Evolutionary conservation across 495 filamentous ascomycete genomes (phyloP).

Genomic region (Penicillium parvum): DNA sequence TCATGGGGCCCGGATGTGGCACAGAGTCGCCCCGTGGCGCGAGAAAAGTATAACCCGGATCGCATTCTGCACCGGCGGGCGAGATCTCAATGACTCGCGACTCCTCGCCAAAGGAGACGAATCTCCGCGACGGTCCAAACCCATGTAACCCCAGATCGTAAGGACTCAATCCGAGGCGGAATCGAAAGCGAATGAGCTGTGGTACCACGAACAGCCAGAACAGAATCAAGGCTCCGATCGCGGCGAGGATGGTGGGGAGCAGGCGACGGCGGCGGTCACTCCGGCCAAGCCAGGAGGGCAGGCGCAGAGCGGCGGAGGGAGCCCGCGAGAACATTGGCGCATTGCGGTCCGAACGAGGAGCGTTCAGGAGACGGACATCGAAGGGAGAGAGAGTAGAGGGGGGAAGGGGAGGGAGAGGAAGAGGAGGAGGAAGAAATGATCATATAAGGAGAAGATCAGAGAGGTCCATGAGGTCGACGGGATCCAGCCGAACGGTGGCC

Average conservation of each 20-base stretch:
- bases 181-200: slow-evolving; percentile 28
- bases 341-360: slow-evolving; percentile 16
- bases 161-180: slow-evolving; percentile 28
- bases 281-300: slow-evolving; percentile 18
- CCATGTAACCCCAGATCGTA: slow-evolving; percentile 37
- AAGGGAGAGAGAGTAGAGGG: background rate
- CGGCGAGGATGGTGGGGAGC: slow-evolving; percentile 7
- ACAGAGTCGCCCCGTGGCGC: slow-evolving; percentile 43
- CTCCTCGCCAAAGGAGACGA: slow-evolving; percentile 31
- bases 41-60: slow-evolving; percentile 40
- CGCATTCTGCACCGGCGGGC: slow-evolving; percentile 30
- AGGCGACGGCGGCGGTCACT: slow-evolving; percentile 7
- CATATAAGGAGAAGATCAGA: too few relatives aligned
- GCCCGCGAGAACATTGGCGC: slow-evolving; percentile 29
- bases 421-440: background rate
- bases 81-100: slow-evolving; percentile 31
- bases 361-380: too few relatives aligned
- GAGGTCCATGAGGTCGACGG: too few relatives aligned
- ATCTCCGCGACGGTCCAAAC: slow-evolving; percentile 30
- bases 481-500: background rate
- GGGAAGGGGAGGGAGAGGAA: background rate
- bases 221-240: slow-evolving; percentile 10
- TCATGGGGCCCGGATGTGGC: slow-evolving; percentile 41
- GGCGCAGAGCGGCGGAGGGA: slow-evolving; percentile 15
- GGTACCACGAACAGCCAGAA: slow-evolving; percentile 28